A percentile compares a stretch with the other conserved stretches of the same genome.
Evolutionary conservation across 2,329 filamentous ascomycete genomes (phyloP).

Genomic region (Xylariaceae sp.): DNA sequence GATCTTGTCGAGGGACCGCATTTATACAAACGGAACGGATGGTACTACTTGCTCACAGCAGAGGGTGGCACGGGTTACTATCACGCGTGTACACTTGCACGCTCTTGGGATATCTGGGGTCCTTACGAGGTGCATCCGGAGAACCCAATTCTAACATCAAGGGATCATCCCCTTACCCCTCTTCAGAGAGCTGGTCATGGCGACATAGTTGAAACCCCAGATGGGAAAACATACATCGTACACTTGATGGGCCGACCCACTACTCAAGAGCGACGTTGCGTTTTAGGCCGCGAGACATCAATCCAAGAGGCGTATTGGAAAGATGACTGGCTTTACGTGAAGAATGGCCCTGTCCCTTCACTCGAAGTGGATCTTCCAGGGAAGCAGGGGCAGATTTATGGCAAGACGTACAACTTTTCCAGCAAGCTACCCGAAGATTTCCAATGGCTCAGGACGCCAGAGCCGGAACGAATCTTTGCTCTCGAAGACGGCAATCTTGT

Average conservation of each 20-base stretch:
- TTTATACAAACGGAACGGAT: constrained; percentile 55
- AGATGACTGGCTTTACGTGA: constrained; percentile 63
- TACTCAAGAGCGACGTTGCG: constrained; percentile 50
- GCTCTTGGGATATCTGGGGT: constrained; percentile 52
- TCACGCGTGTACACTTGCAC: constrained; percentile 60
- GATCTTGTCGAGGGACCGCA: constrained; percentile 57
- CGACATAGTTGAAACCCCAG: constrained; percentile 52
- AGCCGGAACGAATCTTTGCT: constrained; percentile 51
- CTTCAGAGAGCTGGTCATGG: constrained; percentile 54
- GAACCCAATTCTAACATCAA: constrained; percentile 55
- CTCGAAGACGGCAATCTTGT: constrained; percentile 40
- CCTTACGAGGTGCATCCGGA: constrained; percentile 61
- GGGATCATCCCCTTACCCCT: constrained; percentile 46
- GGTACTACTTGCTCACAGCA: constrained; percentile 59
- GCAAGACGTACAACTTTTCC: constrained; percentile 46
- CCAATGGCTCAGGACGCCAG: constrained; percentile 57
- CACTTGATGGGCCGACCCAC: constrained; percentile 52
- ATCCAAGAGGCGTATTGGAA: constrained; percentile 62
- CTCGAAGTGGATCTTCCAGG: constrained; percentile 52
- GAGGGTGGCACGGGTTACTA: constrained; percentile 60
- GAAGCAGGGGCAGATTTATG: constrained; percentile 48
- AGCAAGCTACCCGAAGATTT: constrained; percentile 49
- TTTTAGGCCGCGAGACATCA: constrained; percentile 53
- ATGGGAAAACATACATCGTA: constrained; percentile 53
- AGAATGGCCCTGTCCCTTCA: constrained; percentile 54